Conservation (phyloP, 116 monocot species). For the Cymodocea nodosa region DNA sequence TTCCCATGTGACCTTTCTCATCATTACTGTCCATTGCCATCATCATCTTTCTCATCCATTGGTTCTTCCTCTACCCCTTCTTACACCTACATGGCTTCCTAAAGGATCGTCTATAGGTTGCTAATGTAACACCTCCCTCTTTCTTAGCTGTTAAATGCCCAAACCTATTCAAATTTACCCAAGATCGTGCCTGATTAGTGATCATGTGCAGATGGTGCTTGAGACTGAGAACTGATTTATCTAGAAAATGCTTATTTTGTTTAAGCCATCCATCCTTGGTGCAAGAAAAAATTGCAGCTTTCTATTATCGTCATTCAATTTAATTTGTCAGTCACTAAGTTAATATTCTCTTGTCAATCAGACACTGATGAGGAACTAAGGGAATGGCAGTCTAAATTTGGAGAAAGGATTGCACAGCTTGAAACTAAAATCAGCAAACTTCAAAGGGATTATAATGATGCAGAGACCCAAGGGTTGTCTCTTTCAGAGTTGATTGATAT, state of each 20-base stretch:
- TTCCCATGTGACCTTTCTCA: no score
- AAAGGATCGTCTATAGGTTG: no score
- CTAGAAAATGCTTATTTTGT: neutral
- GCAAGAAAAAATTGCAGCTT: neutral
- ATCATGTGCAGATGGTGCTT: neutral
- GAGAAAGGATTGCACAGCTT: slow-evolving; percentile 65
- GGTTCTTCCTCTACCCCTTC: no score
- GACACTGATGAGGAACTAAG: slow-evolving; percentile 95
- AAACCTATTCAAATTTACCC: neutral
- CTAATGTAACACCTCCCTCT: no score
- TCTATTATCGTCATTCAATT: neutral
- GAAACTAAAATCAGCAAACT: slow-evolving; percentile 66
- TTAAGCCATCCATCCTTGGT: neutral
- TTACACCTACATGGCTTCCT: no score
- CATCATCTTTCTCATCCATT: no score
- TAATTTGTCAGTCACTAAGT: neutral
- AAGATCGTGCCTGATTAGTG: neutral
- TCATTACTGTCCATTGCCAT: no score
- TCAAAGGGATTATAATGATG: slow-evolving; percentile 71
- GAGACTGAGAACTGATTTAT: neutral
- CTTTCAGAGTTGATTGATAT: slow-evolving; percentile 48
- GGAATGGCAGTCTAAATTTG: slow-evolving; percentile 97
- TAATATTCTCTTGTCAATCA: slow-evolving; percentile 15
- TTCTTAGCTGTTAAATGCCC: no score
- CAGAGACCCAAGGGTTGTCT: slow-evolving; percentile 39